A percentile compares a stretch with the other conserved stretches of the same genome.
These are phyloP conservation scores for Hanseniaspora mollemarum DNA, from an alignment of 805 yeast genomes.

Conservation along the genomic window DNA sequence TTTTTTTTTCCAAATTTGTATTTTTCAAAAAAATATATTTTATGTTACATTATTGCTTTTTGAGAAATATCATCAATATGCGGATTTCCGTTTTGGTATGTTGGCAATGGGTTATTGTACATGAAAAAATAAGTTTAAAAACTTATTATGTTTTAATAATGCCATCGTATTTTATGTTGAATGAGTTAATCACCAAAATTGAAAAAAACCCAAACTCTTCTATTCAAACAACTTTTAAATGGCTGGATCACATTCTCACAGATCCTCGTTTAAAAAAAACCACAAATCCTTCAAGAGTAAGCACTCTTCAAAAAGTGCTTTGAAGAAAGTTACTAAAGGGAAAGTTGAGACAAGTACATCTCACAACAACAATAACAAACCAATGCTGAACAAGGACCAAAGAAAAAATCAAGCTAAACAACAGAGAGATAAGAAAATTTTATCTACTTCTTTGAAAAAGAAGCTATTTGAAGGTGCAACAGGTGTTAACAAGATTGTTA, in stretches of 20 bases:
- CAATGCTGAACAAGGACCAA: slow-evolving; percentile 37
- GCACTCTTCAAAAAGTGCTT: slow-evolving; percentile 78
- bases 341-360: slow-evolving; percentile 61
- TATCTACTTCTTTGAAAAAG: slow-evolving; percentile 45
- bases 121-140: too few species aligned
- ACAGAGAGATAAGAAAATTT: slow-evolving; percentile 58
- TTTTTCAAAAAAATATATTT: background rate
- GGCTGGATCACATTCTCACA: slow-evolving; percentile 73
- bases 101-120: too few species aligned
- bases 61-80: too few species aligned
- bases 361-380: slow-evolving; percentile 28
- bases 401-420: slow-evolving; percentile 74
- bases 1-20: background rate
- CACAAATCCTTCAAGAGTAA: slow-evolving; percentile 87
- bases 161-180: too few species aligned
- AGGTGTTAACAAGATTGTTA: slow-evolving; percentile 75
- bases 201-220: background rate
- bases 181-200: background rate
- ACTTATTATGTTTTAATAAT: too few species aligned
- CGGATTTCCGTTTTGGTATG: background rate
- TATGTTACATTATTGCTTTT: background rate
- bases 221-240: background rate
- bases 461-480: slow-evolving; percentile 66
- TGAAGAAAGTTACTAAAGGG: slow-evolving; percentile 73
- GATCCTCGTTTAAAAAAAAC: slow-evolving; percentile 69